These are phyloP conservation scores for Calycina herbarum DNA, from an alignment of 2,329 filamentous ascomycete genomes.

Conservation along the genomic window DNA sequence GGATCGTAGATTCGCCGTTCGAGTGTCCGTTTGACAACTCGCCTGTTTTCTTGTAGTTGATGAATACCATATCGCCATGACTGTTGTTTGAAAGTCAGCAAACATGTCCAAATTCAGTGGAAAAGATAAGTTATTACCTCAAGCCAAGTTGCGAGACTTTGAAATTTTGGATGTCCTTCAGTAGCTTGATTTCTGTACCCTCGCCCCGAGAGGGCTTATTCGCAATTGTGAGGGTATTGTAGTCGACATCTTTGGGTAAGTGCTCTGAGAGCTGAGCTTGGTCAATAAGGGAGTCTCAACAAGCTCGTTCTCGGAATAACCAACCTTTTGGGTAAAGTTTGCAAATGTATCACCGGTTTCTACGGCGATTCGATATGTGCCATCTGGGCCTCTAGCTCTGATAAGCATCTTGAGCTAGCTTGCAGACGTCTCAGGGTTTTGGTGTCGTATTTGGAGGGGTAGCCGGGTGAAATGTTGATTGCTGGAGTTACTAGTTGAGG, in stretches of 20 bases:
- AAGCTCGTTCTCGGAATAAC: not conserved
- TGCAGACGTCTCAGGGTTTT: constrained; percentile 53
- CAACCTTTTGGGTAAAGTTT: constrained; percentile 56
- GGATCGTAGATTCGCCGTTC: constrained; percentile 44
- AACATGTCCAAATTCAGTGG: not conserved
- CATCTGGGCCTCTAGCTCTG: constrained; percentile 72
- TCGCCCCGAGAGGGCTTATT: constrained; percentile 51
- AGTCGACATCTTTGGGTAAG: constrained; percentile 62
- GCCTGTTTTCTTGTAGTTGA: constrained; percentile 70
- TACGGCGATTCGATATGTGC: constrained; percentile 83
- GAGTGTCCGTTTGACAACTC: constrained; percentile 45
- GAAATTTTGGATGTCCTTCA: constrained; percentile 58
- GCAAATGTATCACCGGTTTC: constrained; percentile 73
- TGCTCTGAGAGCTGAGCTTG: constrained; percentile 53
- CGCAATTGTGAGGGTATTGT: constrained; percentile 59
- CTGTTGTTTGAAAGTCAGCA: constrained; percentile 44
- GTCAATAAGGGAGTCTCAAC: constrained; percentile 21
- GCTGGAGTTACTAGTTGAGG: not conserved
- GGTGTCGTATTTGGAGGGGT: constrained; percentile 39
- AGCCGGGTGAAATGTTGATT: not conserved
- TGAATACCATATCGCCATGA: constrained; percentile 88
- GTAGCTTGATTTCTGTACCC: constrained; percentile 56
- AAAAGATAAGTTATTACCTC: constrained; percentile 45
- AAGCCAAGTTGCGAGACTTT: constrained; percentile 60
- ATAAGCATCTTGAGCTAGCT: constrained; percentile 59